Conservation (phyloP, 768 basidiomycete genomes). For the Tephrocybe sp. region DNA sequence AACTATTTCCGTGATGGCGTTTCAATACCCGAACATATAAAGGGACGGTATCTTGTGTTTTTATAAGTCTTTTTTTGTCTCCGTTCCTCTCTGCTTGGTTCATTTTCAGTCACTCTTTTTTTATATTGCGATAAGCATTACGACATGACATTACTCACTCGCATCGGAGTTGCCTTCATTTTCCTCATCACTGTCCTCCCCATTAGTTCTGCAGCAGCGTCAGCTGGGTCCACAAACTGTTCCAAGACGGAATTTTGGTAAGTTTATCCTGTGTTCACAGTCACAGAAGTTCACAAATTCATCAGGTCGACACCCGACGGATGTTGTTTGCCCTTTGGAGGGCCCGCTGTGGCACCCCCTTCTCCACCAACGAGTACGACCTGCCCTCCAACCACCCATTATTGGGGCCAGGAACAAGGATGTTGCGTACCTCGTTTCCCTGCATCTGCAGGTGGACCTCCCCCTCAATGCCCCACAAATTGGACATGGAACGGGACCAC, state of each 20-base stretch:
- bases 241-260: conserved; percentile 33
- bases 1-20: conserved; percentile 13
- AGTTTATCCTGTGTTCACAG: conserved; percentile 8
- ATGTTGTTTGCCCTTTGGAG: conserved; percentile 48
- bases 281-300: conserved; percentile 8
- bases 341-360: conserved; percentile 32
- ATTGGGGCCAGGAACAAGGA: conserved; percentile 45
- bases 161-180: conserved; percentile 21
- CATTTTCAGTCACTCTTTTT: conserved; percentile 17
- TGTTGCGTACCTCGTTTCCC: conserved; percentile 57
- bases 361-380: conserved; percentile 46
- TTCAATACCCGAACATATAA: conserved; percentile 11
- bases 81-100: conserved; percentile 1
- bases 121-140: neutral
- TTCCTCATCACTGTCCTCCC: conserved; percentile 35
- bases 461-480: conserved; percentile 49
- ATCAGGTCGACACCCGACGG: conserved; percentile 32
- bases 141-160: conserved; percentile 15
- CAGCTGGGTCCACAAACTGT: conserved; percentile 24
- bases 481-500: conserved; percentile 46
- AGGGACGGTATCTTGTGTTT: neutral
- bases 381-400: conserved; percentile 48
- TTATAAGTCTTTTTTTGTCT: neutral
- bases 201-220: conserved; percentile 29
- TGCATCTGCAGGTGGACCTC: conserved; percentile 35